These are phyloP conservation scores for Cinnamomum micranthum DNA, from an alignment of 164 flowering plant species.

Conservation along the genomic window DNA sequence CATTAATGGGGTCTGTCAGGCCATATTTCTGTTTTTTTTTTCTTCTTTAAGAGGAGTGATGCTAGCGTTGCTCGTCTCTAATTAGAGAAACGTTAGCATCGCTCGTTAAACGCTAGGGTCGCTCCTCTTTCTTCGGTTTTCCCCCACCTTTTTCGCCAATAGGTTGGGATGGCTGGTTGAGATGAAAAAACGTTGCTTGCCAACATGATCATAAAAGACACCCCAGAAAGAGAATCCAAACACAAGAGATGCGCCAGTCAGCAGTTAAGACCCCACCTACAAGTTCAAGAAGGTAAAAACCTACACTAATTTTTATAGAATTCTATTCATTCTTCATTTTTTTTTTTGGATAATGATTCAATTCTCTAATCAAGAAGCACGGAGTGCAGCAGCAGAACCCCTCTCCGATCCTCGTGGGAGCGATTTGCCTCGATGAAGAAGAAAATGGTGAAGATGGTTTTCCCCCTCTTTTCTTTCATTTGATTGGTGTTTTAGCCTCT, in stretches of 20 bases:
- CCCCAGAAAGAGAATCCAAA: slow-evolving; percentile 58
- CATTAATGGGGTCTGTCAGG: too few relatives aligned
- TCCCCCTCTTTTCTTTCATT: background rate
- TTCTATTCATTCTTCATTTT: background rate
- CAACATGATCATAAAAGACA: slow-evolving; percentile 66
- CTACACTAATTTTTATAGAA: background rate
- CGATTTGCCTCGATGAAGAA: slow-evolving; percentile 58
- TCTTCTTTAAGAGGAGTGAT: too few relatives aligned
- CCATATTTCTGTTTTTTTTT: too few relatives aligned
- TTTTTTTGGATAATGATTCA: background rate
- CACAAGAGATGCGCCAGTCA: slow-evolving; percentile 42
- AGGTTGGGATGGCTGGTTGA: slow-evolving; percentile 67
- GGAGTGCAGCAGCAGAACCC: slow-evolving; percentile 40
- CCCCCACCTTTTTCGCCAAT: too few relatives aligned
- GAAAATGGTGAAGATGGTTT: slow-evolving; percentile 14
- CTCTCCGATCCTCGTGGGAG: slow-evolving; percentile 28
- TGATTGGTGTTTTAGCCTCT: background rate
- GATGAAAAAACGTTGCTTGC: slow-evolving; percentile 81
- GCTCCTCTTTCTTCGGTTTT: too few relatives aligned
- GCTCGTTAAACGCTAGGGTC: too few relatives aligned
- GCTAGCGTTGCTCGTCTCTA: too few relatives aligned
- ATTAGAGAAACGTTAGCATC: too few relatives aligned
- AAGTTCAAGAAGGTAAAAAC: slow-evolving; percentile 55
- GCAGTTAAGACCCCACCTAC: slow-evolving; percentile 41
- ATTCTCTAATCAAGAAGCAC: slow-evolving; percentile 43